Base-by-base conservation (phyloP, 2,329 filamentous ascomycete species). In the Penicillium sp. region DNA sequence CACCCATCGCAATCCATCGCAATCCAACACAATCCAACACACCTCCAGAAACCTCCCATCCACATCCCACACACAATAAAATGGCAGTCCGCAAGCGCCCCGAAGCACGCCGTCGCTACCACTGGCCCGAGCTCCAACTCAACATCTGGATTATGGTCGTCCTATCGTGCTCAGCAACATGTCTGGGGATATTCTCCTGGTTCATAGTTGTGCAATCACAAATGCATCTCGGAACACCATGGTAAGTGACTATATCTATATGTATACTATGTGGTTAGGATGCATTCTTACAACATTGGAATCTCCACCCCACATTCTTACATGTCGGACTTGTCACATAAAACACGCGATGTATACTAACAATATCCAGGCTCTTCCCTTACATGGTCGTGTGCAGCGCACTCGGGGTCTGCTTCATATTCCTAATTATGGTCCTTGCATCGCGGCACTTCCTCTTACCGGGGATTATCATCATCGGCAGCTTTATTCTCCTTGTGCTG, bases 71-170 rank as follows among this genome's bases (percentile, higher is more conserved):
- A 50, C 16, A 25, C 18, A 42, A 42, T 54, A 55, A 60, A 56
- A 75, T 73, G 69, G 63, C 69, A 40, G 60, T 70, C 38, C 59
- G 68, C 40, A 55, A 66, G 52, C 64, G 72, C 54, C 68, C 66
- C 45, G 67, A 71, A 56, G 57, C 60, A 5, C 70, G 70, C 31
- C 72, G 75, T 21, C 72, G 79, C 64, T 86, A 86, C 74, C 81
- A 80, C 73, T 87, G 84, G 84, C 84, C 84, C 3, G 83, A 86
- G 69, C 75, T 82, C 46, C 83, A 86, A 64, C 77, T 87, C 60
- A 86, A 86, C 65, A 71, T 85, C 64, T 87, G 84, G 84, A 81
- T 83, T 50, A 80, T 86, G 62, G 75, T 86, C 61, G 84, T 86
- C 68, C 75, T 86, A 16, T 80, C 78, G 1, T 79, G 80, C 2